These are phyloP conservation scores for Arbutus unedo DNA, from an alignment of 148 eudicot species.

Conservation along the genomic window DNA sequence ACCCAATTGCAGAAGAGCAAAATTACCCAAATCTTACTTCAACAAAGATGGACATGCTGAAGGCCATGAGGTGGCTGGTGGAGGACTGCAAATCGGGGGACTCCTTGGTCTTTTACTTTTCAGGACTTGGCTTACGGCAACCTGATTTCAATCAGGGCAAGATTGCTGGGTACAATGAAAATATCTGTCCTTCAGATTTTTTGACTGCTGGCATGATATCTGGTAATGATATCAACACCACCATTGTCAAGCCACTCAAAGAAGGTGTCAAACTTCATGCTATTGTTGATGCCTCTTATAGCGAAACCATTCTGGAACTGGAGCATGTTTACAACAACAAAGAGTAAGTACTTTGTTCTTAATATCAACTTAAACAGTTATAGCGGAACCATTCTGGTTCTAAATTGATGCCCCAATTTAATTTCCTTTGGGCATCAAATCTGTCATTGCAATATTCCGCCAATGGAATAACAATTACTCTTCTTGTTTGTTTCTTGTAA, in stretches of 20 bases:
- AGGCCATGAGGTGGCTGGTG: conserved; percentile 63
- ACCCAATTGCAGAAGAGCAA: conserved; percentile 10
- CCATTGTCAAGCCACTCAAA: conserved; percentile 60
- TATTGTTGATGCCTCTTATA: conserved; percentile 69
- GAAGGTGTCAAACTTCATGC: conserved; percentile 75
- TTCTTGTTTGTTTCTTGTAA: no score
- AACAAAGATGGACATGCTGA: conserved; percentile 58
- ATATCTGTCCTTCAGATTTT: conserved; percentile 73
- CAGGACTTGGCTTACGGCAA: conserved; percentile 70
- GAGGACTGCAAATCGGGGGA: conserved; percentile 59
- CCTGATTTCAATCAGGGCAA: conserved; percentile 52
- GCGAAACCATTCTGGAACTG: conserved; percentile 77
- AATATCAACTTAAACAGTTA: no score
- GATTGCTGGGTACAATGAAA: conserved; percentile 63
- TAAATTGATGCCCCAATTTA: no score
- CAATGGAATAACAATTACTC: no score
- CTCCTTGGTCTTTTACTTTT: conserved; percentile 71
- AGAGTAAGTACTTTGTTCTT: neutral
- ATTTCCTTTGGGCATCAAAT: no score
- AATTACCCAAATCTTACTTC: conserved; percentile 24
- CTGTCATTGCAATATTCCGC: no score
- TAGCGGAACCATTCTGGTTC: no score
- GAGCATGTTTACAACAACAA: conserved; percentile 2
- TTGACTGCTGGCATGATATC: conserved; percentile 55
- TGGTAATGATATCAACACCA: conserved; percentile 61